Conservation (phyloP, 2,329 filamentous ascomycete genomes). For the Penicillium decumbens region DNA sequence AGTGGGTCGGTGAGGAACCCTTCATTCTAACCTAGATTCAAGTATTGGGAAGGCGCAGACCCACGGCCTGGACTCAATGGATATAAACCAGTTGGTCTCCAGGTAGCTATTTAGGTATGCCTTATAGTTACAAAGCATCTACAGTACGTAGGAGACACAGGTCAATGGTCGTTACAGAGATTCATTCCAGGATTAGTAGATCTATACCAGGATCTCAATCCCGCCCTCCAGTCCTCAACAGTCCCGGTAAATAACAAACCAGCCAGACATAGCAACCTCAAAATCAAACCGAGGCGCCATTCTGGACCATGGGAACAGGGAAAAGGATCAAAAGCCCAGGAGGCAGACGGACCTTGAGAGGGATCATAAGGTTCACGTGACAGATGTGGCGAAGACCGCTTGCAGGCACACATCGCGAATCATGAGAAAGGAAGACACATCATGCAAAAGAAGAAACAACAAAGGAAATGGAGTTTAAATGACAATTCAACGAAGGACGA, state of each 20-base stretch:
- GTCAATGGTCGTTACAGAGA: slow-evolving; percentile 5
- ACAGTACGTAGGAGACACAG: background rate
- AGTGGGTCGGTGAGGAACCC: too few relatives aligned
- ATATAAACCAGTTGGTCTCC: too few relatives aligned
- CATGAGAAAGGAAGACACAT: slow-evolving; percentile 19
- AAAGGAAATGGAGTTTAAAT: slow-evolving; percentile 21
- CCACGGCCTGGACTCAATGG: too few relatives aligned
- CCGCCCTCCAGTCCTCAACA: slow-evolving; percentile 4
- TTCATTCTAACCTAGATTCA: too few relatives aligned
- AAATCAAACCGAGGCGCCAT: background rate
- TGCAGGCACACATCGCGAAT: slow-evolving; percentile 28
- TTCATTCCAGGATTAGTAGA: slow-evolving; percentile 25
- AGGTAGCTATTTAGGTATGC: too few relatives aligned
- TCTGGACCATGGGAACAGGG: background rate
- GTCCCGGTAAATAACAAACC: background rate
- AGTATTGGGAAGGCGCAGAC: too few relatives aligned
- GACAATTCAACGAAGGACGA: slow-evolving; percentile 1
- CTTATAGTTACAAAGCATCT: background rate
- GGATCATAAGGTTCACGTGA: slow-evolving; percentile 25
- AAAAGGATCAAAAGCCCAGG: slow-evolving; percentile 2
- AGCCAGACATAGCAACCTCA: background rate
- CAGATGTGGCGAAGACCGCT: slow-evolving; percentile 26
- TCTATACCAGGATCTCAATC: slow-evolving; percentile 13
- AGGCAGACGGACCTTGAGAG: slow-evolving; percentile 6
- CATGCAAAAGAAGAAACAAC: slow-evolving; percentile 25